Evolutionary conservation across 257 asterid genomes (phyloP).

Genomic region (Solanum boliviense): DNA sequence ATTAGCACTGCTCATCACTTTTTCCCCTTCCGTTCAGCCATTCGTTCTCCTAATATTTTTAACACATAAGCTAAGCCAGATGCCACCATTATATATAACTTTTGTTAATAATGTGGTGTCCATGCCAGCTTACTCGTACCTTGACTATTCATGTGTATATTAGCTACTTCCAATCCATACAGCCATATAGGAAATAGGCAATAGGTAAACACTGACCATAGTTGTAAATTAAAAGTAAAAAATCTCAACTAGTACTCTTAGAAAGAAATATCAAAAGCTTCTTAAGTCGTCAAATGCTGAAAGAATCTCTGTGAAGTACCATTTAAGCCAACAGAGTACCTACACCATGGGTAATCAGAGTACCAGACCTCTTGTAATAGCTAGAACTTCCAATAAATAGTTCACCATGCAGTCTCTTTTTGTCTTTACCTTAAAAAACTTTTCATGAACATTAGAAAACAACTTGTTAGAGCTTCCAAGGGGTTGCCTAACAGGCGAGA

Average conservation of each 20-base stretch:
- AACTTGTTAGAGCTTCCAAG: background rate
- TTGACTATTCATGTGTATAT: background rate
- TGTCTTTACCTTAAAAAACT: background rate
- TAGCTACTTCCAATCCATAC: background rate
- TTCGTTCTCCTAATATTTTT: background rate
- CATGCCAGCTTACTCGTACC: background rate
- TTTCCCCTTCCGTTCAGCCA: background rate
- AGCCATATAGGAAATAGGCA: background rate
- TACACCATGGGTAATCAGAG: background rate
- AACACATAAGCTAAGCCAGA: background rate
- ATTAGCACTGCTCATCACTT: background rate
- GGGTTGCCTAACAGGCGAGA: background rate
- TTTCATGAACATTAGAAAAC: background rate
- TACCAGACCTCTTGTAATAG: background rate
- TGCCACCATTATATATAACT: background rate
- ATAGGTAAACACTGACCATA: no score
- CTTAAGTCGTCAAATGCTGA: background rate
- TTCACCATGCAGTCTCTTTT: background rate
- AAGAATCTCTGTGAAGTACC: background rate
- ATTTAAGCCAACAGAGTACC: background rate
- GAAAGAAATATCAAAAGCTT: background rate
- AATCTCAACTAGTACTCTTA: background rate
- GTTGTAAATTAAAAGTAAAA: no score
- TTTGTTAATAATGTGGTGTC: background rate
- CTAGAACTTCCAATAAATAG: background rate